Evolutionary conservation across 768 basidiomycete genomes (phyloP).

Genomic region (Tylopilus subfusipes): DNA sequence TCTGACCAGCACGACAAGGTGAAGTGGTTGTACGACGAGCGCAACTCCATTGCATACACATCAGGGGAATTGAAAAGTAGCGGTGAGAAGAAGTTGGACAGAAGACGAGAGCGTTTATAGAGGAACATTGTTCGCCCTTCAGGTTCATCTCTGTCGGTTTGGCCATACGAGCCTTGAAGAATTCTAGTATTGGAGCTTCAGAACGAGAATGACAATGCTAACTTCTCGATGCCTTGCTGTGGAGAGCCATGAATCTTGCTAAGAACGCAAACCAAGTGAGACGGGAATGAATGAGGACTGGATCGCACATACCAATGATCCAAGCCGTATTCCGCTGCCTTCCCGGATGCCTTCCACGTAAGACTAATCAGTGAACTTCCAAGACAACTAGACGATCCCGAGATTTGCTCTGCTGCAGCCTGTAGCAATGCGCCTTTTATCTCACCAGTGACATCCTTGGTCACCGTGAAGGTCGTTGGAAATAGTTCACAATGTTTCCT

Average conservation of each 20-base stretch:
- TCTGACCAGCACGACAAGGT: slow-evolving; percentile 24
- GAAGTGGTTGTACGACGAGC: slow-evolving; percentile 27
- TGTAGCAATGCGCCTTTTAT: slow-evolving; percentile 26
- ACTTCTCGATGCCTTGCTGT: slow-evolving; percentile 21
- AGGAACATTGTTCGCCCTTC: too few relatives aligned
- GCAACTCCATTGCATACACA: slow-evolving; percentile 26
- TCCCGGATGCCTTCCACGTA: slow-evolving; percentile 8
- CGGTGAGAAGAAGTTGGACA: slow-evolving; percentile 21
- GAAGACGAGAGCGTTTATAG: slow-evolving; percentile 15
- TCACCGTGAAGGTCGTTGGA: slow-evolving; percentile 23
- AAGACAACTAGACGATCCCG: background rate
- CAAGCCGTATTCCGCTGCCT: slow-evolving; percentile 18
- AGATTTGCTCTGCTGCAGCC: slow-evolving; percentile 22
- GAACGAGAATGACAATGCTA: background rate
- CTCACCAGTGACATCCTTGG: slow-evolving; percentile 14
- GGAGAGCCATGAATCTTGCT: slow-evolving; percentile 31
- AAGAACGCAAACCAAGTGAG: slow-evolving; percentile 2
- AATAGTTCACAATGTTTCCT: slow-evolving; percentile 34
- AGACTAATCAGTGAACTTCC: background rate
- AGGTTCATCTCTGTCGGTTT: too few relatives aligned
- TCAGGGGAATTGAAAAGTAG: slow-evolving; percentile 27
- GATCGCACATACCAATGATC: slow-evolving; percentile 22
- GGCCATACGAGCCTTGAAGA: slow-evolving; percentile 30
- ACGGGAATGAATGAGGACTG: background rate
- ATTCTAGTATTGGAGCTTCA: slow-evolving; percentile 8